A percentile compares a stretch with the other conserved stretches of the same genome.
Evolutionary conservation across 352 stramenopile species (phyloP).

Genomic region (Saprolegnia parasitica): DNA sequence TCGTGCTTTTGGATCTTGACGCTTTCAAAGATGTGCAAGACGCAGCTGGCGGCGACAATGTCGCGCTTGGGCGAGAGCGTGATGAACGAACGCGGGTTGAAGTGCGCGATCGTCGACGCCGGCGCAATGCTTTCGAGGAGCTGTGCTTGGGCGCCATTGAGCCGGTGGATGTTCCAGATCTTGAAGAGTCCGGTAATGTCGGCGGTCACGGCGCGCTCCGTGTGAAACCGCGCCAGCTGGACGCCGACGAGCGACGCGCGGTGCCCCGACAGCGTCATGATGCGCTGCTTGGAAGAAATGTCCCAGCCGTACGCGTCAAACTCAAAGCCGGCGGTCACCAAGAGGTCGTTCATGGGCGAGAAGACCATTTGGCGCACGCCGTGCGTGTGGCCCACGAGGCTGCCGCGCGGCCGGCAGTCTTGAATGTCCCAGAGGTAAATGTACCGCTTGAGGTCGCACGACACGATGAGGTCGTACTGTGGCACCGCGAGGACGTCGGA

Average conservation of each 20-base stretch:
- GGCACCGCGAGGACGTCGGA: constrained; percentile 67
- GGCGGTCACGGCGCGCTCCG: constrained; percentile 71
- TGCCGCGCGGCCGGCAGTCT: constrained; percentile 53
- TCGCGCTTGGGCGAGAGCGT: constrained; percentile 55
- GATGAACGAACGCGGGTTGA: constrained; percentile 55
- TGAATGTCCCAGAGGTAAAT: constrained; percentile 81
- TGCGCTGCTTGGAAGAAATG: constrained; percentile 63
- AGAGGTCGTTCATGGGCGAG: constrained; percentile 58
- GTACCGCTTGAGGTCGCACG: constrained; percentile 60
- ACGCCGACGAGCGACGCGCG: constrained; percentile 67
- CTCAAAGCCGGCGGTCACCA: constrained; percentile 81
- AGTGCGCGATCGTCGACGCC: constrained; percentile 44
- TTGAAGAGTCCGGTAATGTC: constrained; percentile 73
- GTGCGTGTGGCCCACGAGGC: constrained; percentile 53
- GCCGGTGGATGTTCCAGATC: constrained; percentile 76
- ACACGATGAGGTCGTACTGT: constrained; percentile 69
- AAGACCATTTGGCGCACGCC: constrained; percentile 79
- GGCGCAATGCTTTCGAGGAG: constrained; percentile 63
- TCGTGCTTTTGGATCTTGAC: constrained; percentile 60
- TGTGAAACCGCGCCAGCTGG: constrained; percentile 65
- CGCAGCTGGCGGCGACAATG: constrained; percentile 52
- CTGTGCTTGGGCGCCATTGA: constrained; percentile 42
- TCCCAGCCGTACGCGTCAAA: constrained; percentile 82
- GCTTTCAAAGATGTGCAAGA: constrained; percentile 53
- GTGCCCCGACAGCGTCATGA: constrained; percentile 64